phyloP scores from a whole-genome alignment of 2,329 filamentous ascomycete genomes.

The Fusarium subtropicale region DNA sequence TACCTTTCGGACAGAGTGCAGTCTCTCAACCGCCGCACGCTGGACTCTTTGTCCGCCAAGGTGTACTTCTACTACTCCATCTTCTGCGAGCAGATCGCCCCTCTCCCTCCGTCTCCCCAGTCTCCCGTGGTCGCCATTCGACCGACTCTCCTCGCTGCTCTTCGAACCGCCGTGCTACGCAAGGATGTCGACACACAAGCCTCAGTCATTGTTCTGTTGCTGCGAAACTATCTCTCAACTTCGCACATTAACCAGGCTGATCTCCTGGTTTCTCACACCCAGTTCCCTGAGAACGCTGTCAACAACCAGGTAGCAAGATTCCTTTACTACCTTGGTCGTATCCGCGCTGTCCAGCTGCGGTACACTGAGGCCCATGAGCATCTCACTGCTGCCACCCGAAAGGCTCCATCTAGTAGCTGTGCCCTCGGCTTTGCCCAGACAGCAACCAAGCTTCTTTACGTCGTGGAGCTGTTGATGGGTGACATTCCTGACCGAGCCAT shows the following conservation, averaged over 20 bases:
- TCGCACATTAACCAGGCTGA: slow-evolving; percentile 98
- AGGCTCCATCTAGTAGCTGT: slow-evolving; percentile 89
- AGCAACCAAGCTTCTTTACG: slow-evolving; percentile 93
- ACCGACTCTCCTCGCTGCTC: slow-evolving; percentile 84
- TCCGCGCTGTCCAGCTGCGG: slow-evolving; percentile 93
- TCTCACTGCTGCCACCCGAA: slow-evolving; percentile 90
- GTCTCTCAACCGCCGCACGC: slow-evolving; percentile 88
- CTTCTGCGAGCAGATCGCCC: slow-evolving; percentile 91
- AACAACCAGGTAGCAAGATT: slow-evolving; percentile 99
- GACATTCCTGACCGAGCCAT: slow-evolving; percentile 96
- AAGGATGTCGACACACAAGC: slow-evolving; percentile 99
- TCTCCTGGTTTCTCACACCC: slow-evolving; percentile 92
- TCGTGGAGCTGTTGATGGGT: slow-evolving; percentile 97
- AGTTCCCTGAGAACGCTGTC: slow-evolving; percentile 92
- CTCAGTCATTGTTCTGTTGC: slow-evolving; percentile 91
- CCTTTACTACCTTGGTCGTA: slow-evolving; percentile 96
- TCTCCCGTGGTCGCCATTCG: slow-evolving; percentile 89
- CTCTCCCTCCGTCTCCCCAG: slow-evolving; percentile 87
- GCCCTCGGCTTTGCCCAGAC: slow-evolving; percentile 96
- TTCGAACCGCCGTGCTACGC: slow-evolving; percentile 93
- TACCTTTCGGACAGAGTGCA: slow-evolving; percentile 87
- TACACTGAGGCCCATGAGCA: slow-evolving; percentile 98
- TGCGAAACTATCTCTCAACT: slow-evolving; percentile 95
- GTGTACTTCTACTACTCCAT: slow-evolving; percentile 98
- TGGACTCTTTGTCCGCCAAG: slow-evolving; percentile 93